phyloP scores from a whole-genome alignment of 805 yeast genomes.

The Wickerhamomyces bisporus region DNA sequence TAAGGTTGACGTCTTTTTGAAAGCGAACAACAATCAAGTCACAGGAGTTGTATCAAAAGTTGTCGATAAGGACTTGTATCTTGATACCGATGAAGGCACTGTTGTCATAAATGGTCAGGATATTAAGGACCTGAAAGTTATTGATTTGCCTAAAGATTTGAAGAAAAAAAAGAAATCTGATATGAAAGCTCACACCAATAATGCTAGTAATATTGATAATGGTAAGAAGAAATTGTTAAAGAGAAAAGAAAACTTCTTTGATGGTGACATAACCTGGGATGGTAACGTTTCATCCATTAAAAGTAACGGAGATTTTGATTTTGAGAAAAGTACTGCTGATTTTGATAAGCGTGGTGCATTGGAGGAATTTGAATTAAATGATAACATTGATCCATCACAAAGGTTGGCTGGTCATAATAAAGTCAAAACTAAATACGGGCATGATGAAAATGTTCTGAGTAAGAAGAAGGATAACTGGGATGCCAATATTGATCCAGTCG shows the following conservation, averaged over 20 bases:
- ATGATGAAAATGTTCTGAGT: slow-evolving; percentile 62
- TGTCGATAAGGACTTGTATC: slow-evolving; percentile 32
- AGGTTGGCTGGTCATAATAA: slow-evolving; percentile 77
- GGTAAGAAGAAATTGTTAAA: slow-evolving; percentile 7
- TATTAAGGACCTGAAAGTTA: slow-evolving; percentile 51
- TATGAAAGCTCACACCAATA: not conserved
- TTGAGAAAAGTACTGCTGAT: slow-evolving; percentile 71
- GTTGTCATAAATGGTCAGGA: slow-evolving; percentile 26
- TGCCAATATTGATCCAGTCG: not conserved
- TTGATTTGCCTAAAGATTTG: slow-evolving; percentile 41
- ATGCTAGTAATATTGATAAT: not conserved
- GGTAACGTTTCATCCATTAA: slow-evolving; percentile 46
- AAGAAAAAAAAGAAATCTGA: slow-evolving; percentile 17
- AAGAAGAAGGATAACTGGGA: slow-evolving; percentile 2
- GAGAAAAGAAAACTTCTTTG: slow-evolving; percentile 18
- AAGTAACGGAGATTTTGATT: slow-evolving; percentile 68
- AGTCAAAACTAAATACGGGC: slow-evolving; percentile 48
- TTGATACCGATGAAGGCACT: slow-evolving; percentile 30
- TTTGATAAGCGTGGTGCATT: slow-evolving; percentile 80
- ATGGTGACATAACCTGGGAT: slow-evolving; percentile 42
- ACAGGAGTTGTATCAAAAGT: slow-evolving; percentile 39
- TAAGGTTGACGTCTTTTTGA: slow-evolving; percentile 38
- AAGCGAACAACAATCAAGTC: slow-evolving; percentile 33
- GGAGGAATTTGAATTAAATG: slow-evolving; percentile 65
- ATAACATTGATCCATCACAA: slow-evolving; percentile 50